These are phyloP conservation scores for Lentinula boryana DNA, from an alignment of 768 basidiomycete genomes.

Conservation along the genomic window DNA sequence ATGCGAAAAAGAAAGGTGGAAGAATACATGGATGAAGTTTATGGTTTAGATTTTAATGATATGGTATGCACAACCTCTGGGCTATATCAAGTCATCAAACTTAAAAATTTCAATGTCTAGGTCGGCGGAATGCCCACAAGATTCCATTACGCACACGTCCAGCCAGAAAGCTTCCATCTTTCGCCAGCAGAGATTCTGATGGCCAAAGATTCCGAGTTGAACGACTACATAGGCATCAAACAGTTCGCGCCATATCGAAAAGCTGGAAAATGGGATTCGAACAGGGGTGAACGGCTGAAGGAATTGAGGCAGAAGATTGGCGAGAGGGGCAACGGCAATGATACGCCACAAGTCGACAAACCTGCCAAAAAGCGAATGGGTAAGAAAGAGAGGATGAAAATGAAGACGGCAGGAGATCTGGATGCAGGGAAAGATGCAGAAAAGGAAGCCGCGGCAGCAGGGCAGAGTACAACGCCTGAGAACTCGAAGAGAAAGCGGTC, in stretches of 20 bases:
- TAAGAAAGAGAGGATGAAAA: constrained; percentile 60
- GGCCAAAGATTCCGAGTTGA: constrained; percentile 90
- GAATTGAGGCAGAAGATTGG: constrained; percentile 65
- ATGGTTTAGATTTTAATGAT: constrained; percentile 92
- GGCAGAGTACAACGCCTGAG: not conserved
- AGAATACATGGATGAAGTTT: constrained; percentile 88
- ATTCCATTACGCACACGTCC: constrained; percentile 82
- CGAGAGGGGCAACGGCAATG: constrained; percentile 28
- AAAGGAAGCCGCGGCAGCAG: constrained; percentile 5
- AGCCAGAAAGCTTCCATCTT: constrained; percentile 59
- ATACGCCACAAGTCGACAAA: constrained; percentile 14
- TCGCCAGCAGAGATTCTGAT: constrained; percentile 83
- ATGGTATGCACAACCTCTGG: constrained; percentile 49
- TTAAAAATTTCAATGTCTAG: constrained; percentile 30
- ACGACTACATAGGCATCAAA: constrained; percentile 85
- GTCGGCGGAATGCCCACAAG: constrained; percentile 87
- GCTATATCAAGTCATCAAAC: not conserved
- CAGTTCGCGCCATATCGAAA: constrained; percentile 87
- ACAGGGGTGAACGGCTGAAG: constrained; percentile 56
- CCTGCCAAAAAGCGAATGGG: constrained; percentile 59
- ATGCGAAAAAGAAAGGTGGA: constrained; percentile 81
- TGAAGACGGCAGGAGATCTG: constrained; percentile 28
- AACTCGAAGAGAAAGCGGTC: not conserved
- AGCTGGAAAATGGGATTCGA: constrained; percentile 55
- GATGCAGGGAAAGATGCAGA: constrained; percentile 16